Evolutionary conservation across 2,329 filamentous ascomycete species (phyloP).

Genomic region (Paramyrothecium sp.): DNA sequence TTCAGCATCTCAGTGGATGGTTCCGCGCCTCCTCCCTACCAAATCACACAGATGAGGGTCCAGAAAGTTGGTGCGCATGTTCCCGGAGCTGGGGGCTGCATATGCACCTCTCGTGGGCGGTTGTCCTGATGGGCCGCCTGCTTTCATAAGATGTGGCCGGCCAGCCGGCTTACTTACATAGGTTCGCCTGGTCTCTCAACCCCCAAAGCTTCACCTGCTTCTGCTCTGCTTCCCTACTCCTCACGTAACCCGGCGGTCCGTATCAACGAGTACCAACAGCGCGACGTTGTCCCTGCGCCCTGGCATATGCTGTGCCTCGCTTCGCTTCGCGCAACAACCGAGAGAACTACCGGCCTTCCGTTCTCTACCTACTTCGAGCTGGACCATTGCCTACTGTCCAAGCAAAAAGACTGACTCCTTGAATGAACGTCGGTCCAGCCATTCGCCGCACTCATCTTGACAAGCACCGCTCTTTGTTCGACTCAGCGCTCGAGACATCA

Average conservation of each 20-base stretch:
- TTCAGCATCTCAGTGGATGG: background rate
- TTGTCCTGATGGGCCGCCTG: background rate
- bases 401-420: too few species aligned
- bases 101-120: background rate
- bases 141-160: background rate
- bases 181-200: background rate
- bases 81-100: background rate
- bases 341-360: too few species aligned
- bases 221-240: background rate
- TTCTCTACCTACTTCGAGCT: too few species aligned
- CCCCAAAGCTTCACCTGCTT: background rate
- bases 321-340: too few species aligned
- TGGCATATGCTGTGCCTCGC: too few species aligned
- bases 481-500: slow-evolving; percentile 22
- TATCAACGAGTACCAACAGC: too few species aligned
- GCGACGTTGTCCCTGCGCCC: too few species aligned
- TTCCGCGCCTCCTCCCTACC: background rate
- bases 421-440: too few species aligned
- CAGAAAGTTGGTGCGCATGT: background rate
- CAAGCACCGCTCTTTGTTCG: too few species aligned
- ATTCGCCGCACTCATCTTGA: too few species aligned
- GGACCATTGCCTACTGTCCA: too few species aligned
- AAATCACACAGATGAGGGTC: background rate
- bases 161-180: background rate
- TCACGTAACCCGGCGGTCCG: too few species aligned